Percentiles rank a stretch among this genome's conserved stretches.
Conservation (phyloP, 768 basidiomycete species). For the Russula sp. region DNA sequence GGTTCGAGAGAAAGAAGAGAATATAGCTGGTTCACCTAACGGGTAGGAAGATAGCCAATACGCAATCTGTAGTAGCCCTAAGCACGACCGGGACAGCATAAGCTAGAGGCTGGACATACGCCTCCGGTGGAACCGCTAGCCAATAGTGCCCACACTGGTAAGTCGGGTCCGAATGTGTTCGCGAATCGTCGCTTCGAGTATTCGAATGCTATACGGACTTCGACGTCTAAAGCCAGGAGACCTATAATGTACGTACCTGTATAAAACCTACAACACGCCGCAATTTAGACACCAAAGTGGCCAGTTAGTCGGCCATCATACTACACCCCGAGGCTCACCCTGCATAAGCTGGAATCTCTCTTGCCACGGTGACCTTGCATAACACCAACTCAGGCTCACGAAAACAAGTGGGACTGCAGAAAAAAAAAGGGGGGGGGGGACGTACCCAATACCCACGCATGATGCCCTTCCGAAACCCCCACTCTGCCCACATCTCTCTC, state of each 20-base stretch:
- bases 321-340: slow-evolving; percentile 40
- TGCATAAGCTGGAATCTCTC: slow-evolving; percentile 96
- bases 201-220: slow-evolving; percentile 62
- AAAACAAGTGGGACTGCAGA: not conserved
- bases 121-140: slow-evolving; percentile 81
- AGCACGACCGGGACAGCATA: not conserved
- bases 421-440: not conserved
- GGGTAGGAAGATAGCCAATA: slow-evolving; percentile 97
- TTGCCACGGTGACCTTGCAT: slow-evolving; percentile 72
- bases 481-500: slow-evolving; percentile 79
- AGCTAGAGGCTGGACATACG: slow-evolving; percentile 38
- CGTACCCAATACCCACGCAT: slow-evolving; percentile 97
- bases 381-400: not conserved
- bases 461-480: slow-evolving; percentile 81
- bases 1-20: not conserved
- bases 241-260: slow-evolving; percentile 38
- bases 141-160: slow-evolving; percentile 83
- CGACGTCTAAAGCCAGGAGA: not conserved
- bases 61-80: slow-evolving; percentile 44
- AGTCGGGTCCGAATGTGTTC: slow-evolving; percentile 51
- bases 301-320: too few species aligned
- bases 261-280: slow-evolving; percentile 49
- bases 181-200: slow-evolving; percentile 76
- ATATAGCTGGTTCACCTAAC: slow-evolving; percentile 42
- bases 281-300: not conserved